A percentile compares a stretch with the other conserved stretches of the same genome.
These are phyloP conservation scores for Penicillium lagena DNA, from an alignment of 495 filamentous ascomycete species.

Conservation along the genomic window DNA sequence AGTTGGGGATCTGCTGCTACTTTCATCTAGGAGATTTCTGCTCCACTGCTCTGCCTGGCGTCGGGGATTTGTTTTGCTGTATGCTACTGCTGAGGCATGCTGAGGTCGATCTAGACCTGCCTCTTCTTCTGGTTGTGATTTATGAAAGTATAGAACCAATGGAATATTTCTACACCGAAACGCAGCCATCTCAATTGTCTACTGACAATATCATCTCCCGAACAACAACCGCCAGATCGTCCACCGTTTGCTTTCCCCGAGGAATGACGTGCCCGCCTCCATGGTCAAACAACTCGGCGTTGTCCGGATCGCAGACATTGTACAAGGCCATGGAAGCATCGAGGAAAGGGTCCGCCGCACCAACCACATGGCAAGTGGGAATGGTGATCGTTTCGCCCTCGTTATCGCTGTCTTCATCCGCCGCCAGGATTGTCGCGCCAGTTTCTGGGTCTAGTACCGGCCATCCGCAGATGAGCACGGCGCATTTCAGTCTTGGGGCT, in stretches of 20 bases:
- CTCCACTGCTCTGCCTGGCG: no score
- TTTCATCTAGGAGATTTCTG: no score
- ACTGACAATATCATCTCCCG: neutral
- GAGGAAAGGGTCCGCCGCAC: conserved; percentile 49
- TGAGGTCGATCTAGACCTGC: no score
- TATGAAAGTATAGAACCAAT: no score
- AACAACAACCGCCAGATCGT: conserved; percentile 18
- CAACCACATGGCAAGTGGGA: conserved; percentile 52
- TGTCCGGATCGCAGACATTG: conserved; percentile 44
- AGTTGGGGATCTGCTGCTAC: no score
- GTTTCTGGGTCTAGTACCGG: conserved; percentile 44
- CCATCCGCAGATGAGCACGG: conserved; percentile 48
- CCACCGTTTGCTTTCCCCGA: conserved; percentile 39
- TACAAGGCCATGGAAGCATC: conserved; percentile 46
- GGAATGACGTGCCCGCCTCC: conserved; percentile 50
- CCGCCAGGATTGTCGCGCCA: conserved; percentile 27
- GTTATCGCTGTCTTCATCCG: conserved; percentile 25
- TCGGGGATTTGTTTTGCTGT: no score
- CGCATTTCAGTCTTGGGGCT: conserved; percentile 45
- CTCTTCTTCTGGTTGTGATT: no score
- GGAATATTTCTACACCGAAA: no score
- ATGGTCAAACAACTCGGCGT: conserved; percentile 48
- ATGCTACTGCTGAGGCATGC: no score
- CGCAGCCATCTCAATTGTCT: neutral
- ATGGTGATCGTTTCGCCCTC: conserved; percentile 38